Percentiles rank a stretch among this genome's conserved stretches.
Evolutionary conservation across 495 filamentous ascomycete species (phyloP).

Genomic region (Hyphodiscus hymeniophilus): DNA sequence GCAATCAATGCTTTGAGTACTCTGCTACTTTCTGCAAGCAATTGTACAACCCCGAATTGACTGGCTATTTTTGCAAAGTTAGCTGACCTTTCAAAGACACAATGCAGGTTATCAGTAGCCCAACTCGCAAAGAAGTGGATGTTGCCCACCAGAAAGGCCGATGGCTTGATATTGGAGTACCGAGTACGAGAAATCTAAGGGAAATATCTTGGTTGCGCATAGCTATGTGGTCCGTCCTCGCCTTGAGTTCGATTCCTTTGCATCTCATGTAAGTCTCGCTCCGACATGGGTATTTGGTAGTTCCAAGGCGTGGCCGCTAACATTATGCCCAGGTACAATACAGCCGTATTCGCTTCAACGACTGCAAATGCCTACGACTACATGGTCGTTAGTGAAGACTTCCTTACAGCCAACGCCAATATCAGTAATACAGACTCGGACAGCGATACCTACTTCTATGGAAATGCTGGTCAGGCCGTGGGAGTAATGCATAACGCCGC

Average conservation of each 20-base stretch:
- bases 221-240: constrained; percentile 29
- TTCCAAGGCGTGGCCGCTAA: not conserved
- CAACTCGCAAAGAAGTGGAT: constrained; percentile 42
- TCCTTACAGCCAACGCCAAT: constrained; percentile 15
- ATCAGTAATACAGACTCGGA: not conserved
- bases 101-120: constrained; percentile 44
- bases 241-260: constrained; percentile 26
- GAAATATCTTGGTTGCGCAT: constrained; percentile 31
- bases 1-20: constrained; percentile 32
- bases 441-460: no score
- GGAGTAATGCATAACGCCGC: constrained; percentile 18
- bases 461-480: not conserved
- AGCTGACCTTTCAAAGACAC: constrained; percentile 6
- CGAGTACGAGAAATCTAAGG: constrained; percentile 38
- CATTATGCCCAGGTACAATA: constrained; percentile 28
- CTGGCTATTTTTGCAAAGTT: no score
- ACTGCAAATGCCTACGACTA: constrained; percentile 30
- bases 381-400: constrained; percentile 25
- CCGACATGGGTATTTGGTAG: not conserved
- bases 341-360: constrained; percentile 32
- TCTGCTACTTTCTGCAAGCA: constrained; percentile 31
- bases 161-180: constrained; percentile 49
- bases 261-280: constrained; percentile 24
- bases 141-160: constrained; percentile 33
- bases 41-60: constrained; percentile 17